These are phyloP conservation scores for Botrytis tulipae DNA, from an alignment of 2,329 filamentous ascomycete genomes.

Conservation along the genomic window DNA sequence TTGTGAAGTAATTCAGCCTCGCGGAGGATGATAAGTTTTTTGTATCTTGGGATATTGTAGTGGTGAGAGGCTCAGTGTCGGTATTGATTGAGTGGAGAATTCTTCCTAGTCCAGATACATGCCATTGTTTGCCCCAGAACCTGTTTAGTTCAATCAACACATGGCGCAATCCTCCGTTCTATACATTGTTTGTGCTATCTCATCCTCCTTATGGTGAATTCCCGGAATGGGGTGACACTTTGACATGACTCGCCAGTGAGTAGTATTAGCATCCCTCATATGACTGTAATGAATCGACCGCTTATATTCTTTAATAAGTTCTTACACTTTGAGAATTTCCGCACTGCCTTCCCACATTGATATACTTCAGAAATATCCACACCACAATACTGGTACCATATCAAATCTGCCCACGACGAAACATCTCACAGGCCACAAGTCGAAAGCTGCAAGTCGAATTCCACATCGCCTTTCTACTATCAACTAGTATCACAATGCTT, in stretches of 20 bases:
- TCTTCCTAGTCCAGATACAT: not conserved
- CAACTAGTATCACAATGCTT: not conserved
- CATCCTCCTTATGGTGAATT: not conserved
- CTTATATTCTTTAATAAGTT: accelerated
- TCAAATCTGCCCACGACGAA: not conserved
- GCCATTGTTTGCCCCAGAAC: not conserved
- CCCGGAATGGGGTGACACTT: not conserved
- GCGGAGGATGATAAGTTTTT: not conserved
- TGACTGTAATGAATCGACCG: not conserved
- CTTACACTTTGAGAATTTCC: not conserved
- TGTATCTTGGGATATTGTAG: too few species aligned
- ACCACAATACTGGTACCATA: accelerated
- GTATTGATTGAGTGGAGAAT: not conserved
- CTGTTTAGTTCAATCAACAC: not conserved
- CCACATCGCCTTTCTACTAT: too few species aligned
- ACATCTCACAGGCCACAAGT: not conserved
- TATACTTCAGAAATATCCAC: not conserved
- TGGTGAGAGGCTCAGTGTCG: not conserved
- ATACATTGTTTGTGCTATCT: not conserved
- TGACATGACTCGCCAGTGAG: not conserved
- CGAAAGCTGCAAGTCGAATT: not conserved
- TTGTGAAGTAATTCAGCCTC: not conserved
- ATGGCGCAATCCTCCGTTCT: not conserved
- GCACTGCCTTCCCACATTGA: not conserved
- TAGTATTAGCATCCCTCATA: not conserved